These are phyloP conservation scores for Lumnitzera littorea DNA, from an alignment of 345 rosid genomes.

Conservation along the genomic window DNA sequence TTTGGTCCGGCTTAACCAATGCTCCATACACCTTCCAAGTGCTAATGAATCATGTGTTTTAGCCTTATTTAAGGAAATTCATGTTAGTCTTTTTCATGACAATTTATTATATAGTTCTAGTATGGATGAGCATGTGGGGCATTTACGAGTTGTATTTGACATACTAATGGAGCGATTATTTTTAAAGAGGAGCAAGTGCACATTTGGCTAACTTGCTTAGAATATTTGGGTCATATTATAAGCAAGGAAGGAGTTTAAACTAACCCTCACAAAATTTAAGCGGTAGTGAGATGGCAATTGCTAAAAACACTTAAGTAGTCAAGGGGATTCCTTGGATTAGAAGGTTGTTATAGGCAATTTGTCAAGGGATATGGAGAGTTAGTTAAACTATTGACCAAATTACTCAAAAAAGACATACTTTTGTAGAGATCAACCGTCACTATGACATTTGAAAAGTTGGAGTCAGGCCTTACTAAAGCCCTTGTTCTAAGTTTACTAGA, in stretches of 20 bases:
- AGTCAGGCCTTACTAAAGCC: not conserved
- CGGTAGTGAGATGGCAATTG: not conserved
- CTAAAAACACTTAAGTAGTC: not conserved
- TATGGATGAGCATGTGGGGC: not conserved
- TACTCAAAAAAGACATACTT: not conserved
- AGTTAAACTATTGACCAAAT: not conserved
- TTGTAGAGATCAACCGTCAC: not conserved
- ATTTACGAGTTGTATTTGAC: not conserved
- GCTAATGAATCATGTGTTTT: no score
- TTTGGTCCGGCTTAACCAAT: not conserved
- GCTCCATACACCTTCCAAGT: not conserved
- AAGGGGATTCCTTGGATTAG: not conserved
- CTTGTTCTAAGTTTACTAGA: not conserved
- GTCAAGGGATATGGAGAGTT: not conserved
- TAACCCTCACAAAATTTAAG: not conserved
- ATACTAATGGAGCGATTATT: not conserved
- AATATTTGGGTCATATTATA: conserved; percentile 2
- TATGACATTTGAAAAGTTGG: not conserved
- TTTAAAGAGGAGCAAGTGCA: no score
- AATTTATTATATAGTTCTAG: not conserved
- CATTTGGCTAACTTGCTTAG: not conserved
- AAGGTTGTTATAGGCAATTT: conserved; percentile 1
- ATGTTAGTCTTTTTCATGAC: not conserved
- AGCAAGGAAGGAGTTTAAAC: not conserved
- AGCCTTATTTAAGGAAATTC: not conserved